These are phyloP conservation scores for Forsythia viridissima DNA, from an alignment of 257 asterid species.

Conservation along the genomic window DNA sequence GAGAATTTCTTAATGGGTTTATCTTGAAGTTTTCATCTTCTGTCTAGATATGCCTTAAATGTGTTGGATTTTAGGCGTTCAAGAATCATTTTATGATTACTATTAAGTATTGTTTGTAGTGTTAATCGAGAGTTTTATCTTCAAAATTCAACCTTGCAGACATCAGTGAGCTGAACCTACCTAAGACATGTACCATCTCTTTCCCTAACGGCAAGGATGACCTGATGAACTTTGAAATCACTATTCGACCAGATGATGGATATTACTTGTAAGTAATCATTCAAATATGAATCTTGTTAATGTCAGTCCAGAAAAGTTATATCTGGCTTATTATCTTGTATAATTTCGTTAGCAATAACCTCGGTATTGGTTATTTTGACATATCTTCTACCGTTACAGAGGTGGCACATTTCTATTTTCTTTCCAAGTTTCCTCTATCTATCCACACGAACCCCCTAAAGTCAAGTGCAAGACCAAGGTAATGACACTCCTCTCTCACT, in stretches of 20 bases:
- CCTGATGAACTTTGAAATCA: slow-evolving; percentile 51
- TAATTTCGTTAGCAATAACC: background rate
- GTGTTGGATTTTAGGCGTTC: background rate
- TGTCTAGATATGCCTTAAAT: background rate
- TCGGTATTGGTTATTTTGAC: background rate
- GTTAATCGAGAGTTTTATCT: background rate
- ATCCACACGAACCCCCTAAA: slow-evolving; percentile 97
- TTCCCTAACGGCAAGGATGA: slow-evolving; percentile 63
- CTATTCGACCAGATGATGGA: slow-evolving; percentile 39
- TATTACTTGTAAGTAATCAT: slow-evolving; percentile 34
- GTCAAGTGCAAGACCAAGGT: slow-evolving; percentile 57
- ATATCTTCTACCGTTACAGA: slow-evolving; percentile 40
- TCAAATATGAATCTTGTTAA: background rate
- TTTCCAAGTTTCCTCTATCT: slow-evolving; percentile 83
- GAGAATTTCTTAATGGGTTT: background rate
- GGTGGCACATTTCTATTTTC: slow-evolving; percentile 84
- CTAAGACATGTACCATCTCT: slow-evolving; percentile 33
- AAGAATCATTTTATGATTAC: background rate
- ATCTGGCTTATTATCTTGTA: background rate
- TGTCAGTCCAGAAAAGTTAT: background rate
- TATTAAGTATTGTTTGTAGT: background rate
- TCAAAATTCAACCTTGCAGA: slow-evolving; percentile 26
- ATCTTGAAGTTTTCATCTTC: background rate
- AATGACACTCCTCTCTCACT: background rate
- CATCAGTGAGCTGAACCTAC: slow-evolving; percentile 44